A percentile compares a stretch with the other conserved stretches of the same genome.
Conservation (phyloP, 1,139 yeast genomes). For the Saccharomycopsis hybrid region DNA sequence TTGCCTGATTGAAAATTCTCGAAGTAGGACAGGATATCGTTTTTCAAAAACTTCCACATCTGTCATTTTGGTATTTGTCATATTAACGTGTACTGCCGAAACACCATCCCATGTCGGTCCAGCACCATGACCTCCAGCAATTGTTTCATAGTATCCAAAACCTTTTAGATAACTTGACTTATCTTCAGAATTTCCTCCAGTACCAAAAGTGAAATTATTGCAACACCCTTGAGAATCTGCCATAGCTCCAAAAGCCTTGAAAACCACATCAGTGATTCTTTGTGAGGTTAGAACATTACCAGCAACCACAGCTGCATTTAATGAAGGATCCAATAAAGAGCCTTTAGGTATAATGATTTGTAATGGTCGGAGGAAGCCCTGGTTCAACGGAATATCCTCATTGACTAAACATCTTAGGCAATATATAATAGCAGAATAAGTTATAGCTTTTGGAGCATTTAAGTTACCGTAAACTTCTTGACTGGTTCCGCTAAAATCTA, state of each 20-base stretch:
- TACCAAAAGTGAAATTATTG: conserved; percentile 67
- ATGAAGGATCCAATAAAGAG: conserved; percentile 61
- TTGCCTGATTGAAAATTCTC: conserved; percentile 45
- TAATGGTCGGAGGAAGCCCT: conserved; percentile 75
- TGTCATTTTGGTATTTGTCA: conserved; percentile 67
- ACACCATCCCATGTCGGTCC: conserved; percentile 58
- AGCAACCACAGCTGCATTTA: conserved; percentile 81
- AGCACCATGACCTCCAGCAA: conserved; percentile 69
- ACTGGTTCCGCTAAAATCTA: conserved; percentile 47
- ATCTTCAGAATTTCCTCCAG: conserved; percentile 10
- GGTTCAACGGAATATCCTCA: conserved; percentile 76
- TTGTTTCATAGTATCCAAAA: conserved; percentile 69
- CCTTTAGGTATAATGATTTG: conserved; percentile 60
- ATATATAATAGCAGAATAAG: conserved; percentile 75
- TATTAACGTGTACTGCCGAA: conserved; percentile 61
- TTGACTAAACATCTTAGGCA: conserved; percentile 70
- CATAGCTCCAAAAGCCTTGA: conserved; percentile 69
- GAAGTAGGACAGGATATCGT: conserved; percentile 58
- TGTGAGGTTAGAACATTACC: conserved; percentile 69
- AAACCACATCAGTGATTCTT: conserved; percentile 70
- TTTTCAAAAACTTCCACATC: conserved; percentile 64
- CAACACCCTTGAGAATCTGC: conserved; percentile 77
- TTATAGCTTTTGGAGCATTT: conserved; percentile 67
- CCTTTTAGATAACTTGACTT: conserved; percentile 40
- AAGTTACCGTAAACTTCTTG: conserved; percentile 54